Evolutionary conservation across 2,329 filamentous ascomycete genomes (phyloP).

Genomic region (Clarireedia homoeocarpa): DNA sequence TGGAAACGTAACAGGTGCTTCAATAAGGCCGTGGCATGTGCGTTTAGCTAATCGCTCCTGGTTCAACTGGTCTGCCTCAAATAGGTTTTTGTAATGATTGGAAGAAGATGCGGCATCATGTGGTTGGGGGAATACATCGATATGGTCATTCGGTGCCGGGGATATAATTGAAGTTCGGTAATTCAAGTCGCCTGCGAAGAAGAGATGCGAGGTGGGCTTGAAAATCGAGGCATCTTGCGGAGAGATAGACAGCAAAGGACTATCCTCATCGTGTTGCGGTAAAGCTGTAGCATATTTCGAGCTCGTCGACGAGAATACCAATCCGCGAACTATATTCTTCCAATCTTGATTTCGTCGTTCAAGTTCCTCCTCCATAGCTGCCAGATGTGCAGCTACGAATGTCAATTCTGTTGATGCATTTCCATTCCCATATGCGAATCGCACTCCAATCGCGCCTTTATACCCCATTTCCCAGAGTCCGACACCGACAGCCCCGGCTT

Average conservation of each 20-base stretch:
- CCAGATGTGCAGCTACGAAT: conserved; percentile 81
- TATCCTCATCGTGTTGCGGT: conserved; percentile 29
- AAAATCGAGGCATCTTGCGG: conserved; percentile 58
- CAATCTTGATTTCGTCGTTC: conserved; percentile 78
- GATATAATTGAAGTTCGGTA: conserved; percentile 71
- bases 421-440: conserved; percentile 49
- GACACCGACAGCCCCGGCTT: conserved; percentile 76
- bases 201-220: conserved; percentile 66
- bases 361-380: conserved; percentile 76
- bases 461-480: conserved; percentile 87
- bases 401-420: conserved; percentile 56
- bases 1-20: conserved; percentile 69
- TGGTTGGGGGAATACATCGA: conserved; percentile 53
- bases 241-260: conserved; percentile 32
- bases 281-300: conserved; percentile 14
- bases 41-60: conserved; percentile 60
- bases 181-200: conserved; percentile 88
- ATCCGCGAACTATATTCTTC: conserved; percentile 69
- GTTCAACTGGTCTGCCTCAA: conserved; percentile 71
- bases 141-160: conserved; percentile 49
- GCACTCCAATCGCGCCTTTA: conserved; percentile 82
- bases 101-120: conserved; percentile 41
- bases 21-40: conserved; percentile 70
- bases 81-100: conserved; percentile 57
- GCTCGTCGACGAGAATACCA: conserved; percentile 59